phyloP scores from a whole-genome alignment of 78 protist genomes.

The Reticulomyxa filosa region DNA sequence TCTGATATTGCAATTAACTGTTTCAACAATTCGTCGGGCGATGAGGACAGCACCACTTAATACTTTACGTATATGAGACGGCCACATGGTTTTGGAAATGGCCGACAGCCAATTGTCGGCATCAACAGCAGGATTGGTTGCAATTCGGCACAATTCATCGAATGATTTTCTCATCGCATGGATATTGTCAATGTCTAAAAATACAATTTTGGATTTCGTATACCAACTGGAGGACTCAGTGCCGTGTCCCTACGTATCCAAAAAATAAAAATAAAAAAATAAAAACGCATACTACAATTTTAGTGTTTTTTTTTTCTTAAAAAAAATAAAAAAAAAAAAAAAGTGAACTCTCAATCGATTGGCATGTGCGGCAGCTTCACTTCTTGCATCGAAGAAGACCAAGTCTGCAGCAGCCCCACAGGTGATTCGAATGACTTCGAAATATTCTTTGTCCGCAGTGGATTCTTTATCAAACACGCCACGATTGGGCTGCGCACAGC shows the following conservation, averaged over 20 bases:
- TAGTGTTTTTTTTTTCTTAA: too few species aligned
- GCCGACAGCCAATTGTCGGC: background rate
- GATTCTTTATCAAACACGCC: background rate
- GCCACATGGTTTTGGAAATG: background rate
- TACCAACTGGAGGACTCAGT: background rate
- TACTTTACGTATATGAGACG: background rate
- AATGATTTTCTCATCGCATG: background rate
- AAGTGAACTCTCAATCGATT: background rate
- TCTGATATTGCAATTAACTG: too few species aligned
- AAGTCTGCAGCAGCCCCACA: background rate
- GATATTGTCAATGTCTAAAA: conserved; percentile 12
- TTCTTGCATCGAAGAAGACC: conserved; percentile 7
- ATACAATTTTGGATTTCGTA: background rate
- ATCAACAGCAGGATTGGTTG: background rate
- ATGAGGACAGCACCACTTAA: background rate
- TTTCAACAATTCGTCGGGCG: too few species aligned
- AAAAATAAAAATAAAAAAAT: too few species aligned
- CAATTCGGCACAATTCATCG: background rate
- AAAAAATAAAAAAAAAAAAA: too few species aligned
- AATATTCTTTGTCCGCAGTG: background rate
- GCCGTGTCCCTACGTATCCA: too few species aligned
- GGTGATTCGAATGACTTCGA: background rate
- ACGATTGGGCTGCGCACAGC: background rate
- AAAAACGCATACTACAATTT: too few species aligned
- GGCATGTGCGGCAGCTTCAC: background rate